These are phyloP conservation scores for Aspergillus ruber DNA, from an alignment of 2,329 filamentous ascomycete genomes.

Conservation along the genomic window DNA sequence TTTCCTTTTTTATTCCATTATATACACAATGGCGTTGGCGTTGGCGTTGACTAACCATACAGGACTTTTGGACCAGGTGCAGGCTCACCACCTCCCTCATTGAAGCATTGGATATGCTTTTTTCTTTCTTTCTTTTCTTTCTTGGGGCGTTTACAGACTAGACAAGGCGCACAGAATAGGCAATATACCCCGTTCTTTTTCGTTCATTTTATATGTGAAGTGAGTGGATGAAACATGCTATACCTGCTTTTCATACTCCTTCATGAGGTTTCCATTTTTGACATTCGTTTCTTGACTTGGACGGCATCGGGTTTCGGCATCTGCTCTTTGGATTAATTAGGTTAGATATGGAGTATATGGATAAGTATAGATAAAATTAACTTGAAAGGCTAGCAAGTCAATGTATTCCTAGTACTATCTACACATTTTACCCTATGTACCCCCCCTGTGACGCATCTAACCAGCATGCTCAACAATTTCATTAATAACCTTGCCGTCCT, in stretches of 20 bases:
- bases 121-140: neutral
- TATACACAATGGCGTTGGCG: neutral
- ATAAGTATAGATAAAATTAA: too few species aligned
- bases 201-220: neutral
- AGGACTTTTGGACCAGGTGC: neutral
- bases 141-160: neutral
- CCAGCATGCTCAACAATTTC: constrained; percentile 96
- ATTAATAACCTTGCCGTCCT: constrained; percentile 70
- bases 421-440: too few species aligned
- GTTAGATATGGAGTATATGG: too few species aligned
- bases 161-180: neutral
- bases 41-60: constrained; percentile 1
- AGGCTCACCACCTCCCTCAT: neutral
- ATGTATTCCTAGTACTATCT: too few species aligned
- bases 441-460: constrained; percentile 38
- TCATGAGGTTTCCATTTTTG: too few species aligned
- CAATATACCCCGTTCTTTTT: constrained; percentile 5
- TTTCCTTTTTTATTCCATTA: too few species aligned
- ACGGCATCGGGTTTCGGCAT: too few species aligned
- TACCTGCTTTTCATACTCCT: neutral
- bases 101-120: too few species aligned
- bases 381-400: too few species aligned
- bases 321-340: too few species aligned
- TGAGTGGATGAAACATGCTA: neutral
- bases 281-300: too few species aligned